phyloP scores from a whole-genome alignment of 2,329 filamentous ascomycete species.

The Beauveria sp. region DNA sequence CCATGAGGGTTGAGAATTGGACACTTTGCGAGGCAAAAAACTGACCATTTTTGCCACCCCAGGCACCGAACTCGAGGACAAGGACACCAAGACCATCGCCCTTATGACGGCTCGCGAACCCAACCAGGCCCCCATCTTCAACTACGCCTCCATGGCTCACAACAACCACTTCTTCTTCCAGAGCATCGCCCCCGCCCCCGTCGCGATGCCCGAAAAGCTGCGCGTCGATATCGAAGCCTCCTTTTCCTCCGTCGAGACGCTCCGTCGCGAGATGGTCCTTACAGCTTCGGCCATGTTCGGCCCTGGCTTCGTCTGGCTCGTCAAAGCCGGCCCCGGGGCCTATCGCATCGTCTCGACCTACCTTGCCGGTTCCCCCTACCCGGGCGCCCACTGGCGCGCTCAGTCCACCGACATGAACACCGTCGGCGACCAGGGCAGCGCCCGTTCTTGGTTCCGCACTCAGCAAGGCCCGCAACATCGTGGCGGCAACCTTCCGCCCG shows the following conservation, averaged over 20 bases:
- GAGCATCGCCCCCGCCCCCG: conserved; percentile 36
- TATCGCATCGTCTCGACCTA: conserved; percentile 79
- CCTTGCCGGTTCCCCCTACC: conserved; percentile 81
- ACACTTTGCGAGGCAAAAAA: neutral
- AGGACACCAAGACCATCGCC: conserved; percentile 58
- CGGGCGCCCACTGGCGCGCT: conserved; percentile 73
- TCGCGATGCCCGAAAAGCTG: conserved; percentile 49
- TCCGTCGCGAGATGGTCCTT: conserved; percentile 70
- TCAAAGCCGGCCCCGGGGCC: conserved; percentile 45
- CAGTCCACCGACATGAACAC: conserved; percentile 66
- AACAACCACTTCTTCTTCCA: conserved; percentile 85
- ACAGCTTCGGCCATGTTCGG: conserved; percentile 91
- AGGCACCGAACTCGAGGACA: conserved; percentile 59
- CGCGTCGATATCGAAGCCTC: conserved; percentile 53
- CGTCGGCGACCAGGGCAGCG: conserved; percentile 32
- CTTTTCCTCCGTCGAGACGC: conserved; percentile 77
- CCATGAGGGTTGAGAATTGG: too few relatives aligned
- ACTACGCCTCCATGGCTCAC: conserved; percentile 91
- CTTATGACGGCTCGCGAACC: conserved; percentile 74
- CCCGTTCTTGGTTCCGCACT: conserved; percentile 32
- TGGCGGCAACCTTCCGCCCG: conserved; percentile 44
- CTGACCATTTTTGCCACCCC: conserved; percentile 13
- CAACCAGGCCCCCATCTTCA: conserved; percentile 73
- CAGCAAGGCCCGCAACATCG: conserved; percentile 21
- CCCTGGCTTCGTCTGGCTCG: conserved; percentile 94